Conservation (phyloP, 1,284 basidiomycete species). For the Cryptococcus sp. region DNA sequence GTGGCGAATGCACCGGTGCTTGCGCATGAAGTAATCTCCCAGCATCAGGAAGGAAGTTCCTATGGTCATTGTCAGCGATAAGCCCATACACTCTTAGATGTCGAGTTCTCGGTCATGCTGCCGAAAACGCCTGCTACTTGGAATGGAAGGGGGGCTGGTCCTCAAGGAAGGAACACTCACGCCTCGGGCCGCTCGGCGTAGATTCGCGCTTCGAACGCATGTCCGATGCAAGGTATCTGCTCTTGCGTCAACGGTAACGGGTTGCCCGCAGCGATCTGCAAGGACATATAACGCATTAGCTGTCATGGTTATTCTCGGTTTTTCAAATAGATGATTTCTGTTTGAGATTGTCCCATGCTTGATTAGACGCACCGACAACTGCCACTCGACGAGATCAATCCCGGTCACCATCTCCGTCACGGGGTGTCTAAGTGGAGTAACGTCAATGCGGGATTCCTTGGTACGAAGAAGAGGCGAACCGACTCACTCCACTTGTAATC, state of each 20-base stretch:
- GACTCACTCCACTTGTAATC: conserved; percentile 76
- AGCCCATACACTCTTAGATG: background rate
- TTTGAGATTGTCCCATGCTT: no score
- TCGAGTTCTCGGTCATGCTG: background rate
- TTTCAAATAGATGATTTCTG: no score
- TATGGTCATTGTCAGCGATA: background rate
- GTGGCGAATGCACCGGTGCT: conserved; percentile 59
- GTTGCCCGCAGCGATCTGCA: conserved; percentile 81
- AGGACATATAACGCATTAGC: background rate
- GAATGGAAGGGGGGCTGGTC: background rate
- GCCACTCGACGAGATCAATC: conserved; percentile 91
- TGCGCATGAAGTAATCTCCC: conserved; percentile 74
- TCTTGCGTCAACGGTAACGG: conserved; percentile 74
- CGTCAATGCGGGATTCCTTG: background rate
- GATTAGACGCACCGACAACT: conserved; percentile 65
- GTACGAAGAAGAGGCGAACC: background rate
- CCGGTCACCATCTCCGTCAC: conserved; percentile 95
- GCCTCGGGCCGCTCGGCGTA: conserved; percentile 93
- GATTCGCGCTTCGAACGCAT: conserved; percentile 94
- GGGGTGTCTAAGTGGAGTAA: conserved; percentile 62
- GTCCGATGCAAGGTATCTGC: conserved; percentile 78
- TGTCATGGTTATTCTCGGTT: background rate
- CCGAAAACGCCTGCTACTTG: background rate
- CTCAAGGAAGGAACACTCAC: conserved; percentile 6
- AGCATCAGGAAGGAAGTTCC: conserved; percentile 86